Evolutionary conservation across 2,329 filamentous ascomycete species (phyloP).

Genomic region (Metarhizium rileyi): DNA sequence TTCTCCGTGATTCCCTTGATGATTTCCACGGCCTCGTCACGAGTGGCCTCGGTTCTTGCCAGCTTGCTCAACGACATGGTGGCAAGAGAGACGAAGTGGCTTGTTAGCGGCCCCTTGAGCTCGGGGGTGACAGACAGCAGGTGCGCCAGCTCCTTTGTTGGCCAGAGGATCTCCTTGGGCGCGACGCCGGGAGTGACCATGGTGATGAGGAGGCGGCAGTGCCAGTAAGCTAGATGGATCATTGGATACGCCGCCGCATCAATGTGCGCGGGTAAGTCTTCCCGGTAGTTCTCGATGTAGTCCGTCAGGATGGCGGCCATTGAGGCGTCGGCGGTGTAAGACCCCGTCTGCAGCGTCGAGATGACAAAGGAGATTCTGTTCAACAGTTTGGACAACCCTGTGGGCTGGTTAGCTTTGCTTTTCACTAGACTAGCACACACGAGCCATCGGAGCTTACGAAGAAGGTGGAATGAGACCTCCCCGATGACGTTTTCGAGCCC

Average conservation of each 20-base stretch:
- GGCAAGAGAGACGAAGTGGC: conserved; percentile 54
- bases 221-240: conserved; percentile 61
- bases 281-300: conserved; percentile 51
- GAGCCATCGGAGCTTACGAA: conserved; percentile 38
- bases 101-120: conserved; percentile 52
- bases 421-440: background rate
- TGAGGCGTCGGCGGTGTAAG: conserved; percentile 22
- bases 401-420: background rate
- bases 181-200: conserved; percentile 47
- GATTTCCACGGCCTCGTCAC: conserved; percentile 45
- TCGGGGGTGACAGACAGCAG: conserved; percentile 46
- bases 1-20: conserved; percentile 48
- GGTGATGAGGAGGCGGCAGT: conserved; percentile 54
- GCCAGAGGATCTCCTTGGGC: conserved; percentile 48
- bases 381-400: conserved; percentile 49
- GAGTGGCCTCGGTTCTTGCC: conserved; percentile 41
- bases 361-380: conserved; percentile 29
- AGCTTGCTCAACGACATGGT: conserved; percentile 53
- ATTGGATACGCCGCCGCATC: conserved; percentile 42
- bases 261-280: conserved; percentile 49
- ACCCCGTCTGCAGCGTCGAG: conserved; percentile 24
- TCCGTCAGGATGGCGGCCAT: conserved; percentile 26
- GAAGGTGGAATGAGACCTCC: conserved; percentile 52
- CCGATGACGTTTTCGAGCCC: conserved; percentile 53
- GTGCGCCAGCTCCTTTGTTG: conserved; percentile 47